Evolutionary conservation across 2,329 filamentous ascomycete species (phyloP), one percentile per base, ranked within the genome.

Genomic region (Fusarium sp.): DNA sequence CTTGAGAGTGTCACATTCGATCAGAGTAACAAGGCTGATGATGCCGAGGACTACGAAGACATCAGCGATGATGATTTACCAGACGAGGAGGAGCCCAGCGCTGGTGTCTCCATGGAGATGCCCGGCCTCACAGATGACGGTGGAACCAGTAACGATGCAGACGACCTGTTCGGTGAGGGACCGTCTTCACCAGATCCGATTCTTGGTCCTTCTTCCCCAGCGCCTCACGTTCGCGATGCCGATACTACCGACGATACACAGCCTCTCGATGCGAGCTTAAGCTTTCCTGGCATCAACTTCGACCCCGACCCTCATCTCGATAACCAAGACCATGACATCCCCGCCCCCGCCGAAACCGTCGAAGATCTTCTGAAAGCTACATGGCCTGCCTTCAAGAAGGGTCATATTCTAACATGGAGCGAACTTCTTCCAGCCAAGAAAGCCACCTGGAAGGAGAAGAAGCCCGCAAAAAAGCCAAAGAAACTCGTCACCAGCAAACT

Each of bases 1-100:
- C 75, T 88, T 59, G 79, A 84, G 62, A 78, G 79, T 45, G 76
- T 73, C 14, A 78, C 83, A 23, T 86, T 90, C 66, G 88, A 90
- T 67, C 84, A 88, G 67, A 83, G 84, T 9, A 91, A 93, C 77
- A 99, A 99, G 79, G 95, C 94, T 54, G 94, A 94, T 62, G 92
- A 98, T 80, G 96, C 96, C 39, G 82, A 96, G 65, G 96, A 99
- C 76, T 99, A 85, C 72, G 93, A 92, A 76, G 93, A 97, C 75
- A 94, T 98, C 65, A 91, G 91, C 69, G 95, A 98, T 76, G 94
- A 96, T 75, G 94, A 97, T 66, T 85, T 97, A 10, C 91, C 93
- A 13, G 93, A 96, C 9, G 93, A 96, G 66, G 93, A 95, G 67
- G 86, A 89, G 55, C 79, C 78, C 27, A 78, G 77, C 13, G 78